Base-by-base conservation (phyloP, 1,284 basidiomycete species). In the Afroboletus lepidellus region DNA sequence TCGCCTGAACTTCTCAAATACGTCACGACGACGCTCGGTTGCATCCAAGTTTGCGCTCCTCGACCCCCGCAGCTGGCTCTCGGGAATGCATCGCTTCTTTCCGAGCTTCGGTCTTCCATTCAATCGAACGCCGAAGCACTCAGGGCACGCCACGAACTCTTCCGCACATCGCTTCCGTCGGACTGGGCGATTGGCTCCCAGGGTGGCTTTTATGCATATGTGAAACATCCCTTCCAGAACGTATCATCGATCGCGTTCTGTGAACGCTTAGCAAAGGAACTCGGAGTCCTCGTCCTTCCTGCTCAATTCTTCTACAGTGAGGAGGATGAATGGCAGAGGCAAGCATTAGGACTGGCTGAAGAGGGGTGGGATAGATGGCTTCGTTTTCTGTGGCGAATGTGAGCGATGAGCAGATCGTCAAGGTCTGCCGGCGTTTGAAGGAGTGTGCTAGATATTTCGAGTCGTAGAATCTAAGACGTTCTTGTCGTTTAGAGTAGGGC, bases 381-480 rank as follows among this genome's bases (percentile, higher is more conserved):
- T 15, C 74, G 90, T 56, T 89, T 92, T 88, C 88, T 7, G 85
- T 93, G 5, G 88, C 90, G n/a, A 94, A 92, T 65, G 82, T 92
- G 18, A 75, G 77, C 36, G 84, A 89, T 49, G 80, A 80, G 34
- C 77, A 79, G 57, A 77, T 92, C 1, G 61, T 68, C 54, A 65
- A 70, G 44, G 83, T 87, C 1, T 89, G 85, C 53, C 74, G 74
- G 58, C 73, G 90, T 53, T 64, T 92, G 60, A 63, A 52, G 51
- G 72, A 76, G 60, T 72, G 78, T 46, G 75, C 75, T 51, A 21
- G 33, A 11, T 21, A 37, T 27, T 59, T 66, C 41, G 46, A 27
- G 39, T 66, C 9, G 20, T 11, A n/a, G n/a, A n/a, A n/a, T n/a
- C n/a, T n/a, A n/a, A n/a, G 8, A 20, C 20, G 13, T 20, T 20